Conservation (phyloP, 2,329 filamentous ascomycete genomes). For the Sporothrix dimorphospora region DNA sequence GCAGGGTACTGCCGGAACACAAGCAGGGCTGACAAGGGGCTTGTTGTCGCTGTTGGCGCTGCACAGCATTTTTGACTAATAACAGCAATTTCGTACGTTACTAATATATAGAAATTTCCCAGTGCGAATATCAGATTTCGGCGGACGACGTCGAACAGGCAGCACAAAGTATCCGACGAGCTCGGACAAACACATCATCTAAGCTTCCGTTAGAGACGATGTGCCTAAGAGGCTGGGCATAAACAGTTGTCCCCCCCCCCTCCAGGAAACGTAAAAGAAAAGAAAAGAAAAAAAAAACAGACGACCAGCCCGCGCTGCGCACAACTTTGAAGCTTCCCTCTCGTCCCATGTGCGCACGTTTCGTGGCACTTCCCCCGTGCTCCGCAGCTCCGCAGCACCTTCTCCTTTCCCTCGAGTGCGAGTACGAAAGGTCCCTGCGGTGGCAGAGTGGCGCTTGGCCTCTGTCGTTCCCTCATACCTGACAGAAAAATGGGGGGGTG, state of each 20-base stretch:
- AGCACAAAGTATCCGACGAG: background rate
- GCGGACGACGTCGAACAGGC: background rate
- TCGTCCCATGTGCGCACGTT: slow-evolving; percentile 9
- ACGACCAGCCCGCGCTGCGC: background rate
- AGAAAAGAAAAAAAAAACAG: background rate
- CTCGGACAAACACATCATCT: background rate
- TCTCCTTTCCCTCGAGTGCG: background rate
- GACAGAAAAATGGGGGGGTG: background rate
- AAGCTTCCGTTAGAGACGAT: background rate
- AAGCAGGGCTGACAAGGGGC: slow-evolving; percentile 16
- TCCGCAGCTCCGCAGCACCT: slow-evolving; percentile 7
- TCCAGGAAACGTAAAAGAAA: background rate
- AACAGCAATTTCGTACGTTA: background rate
- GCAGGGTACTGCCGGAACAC: slow-evolving; percentile 2
- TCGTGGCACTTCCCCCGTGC: background rate
- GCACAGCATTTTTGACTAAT: background rate
- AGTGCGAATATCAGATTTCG: slow-evolving; percentile 1
- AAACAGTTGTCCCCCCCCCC: background rate
- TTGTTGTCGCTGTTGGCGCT: background rate
- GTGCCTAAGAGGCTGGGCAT: background rate
- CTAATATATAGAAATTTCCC: background rate
- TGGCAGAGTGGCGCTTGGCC: background rate
- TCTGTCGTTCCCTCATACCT: background rate
- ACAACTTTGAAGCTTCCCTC: background rate
- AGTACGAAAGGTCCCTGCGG: background rate